Evolutionary conservation across 441 rosid species (phyloP).

Genomic region (Macaranga tanarius): DNA sequence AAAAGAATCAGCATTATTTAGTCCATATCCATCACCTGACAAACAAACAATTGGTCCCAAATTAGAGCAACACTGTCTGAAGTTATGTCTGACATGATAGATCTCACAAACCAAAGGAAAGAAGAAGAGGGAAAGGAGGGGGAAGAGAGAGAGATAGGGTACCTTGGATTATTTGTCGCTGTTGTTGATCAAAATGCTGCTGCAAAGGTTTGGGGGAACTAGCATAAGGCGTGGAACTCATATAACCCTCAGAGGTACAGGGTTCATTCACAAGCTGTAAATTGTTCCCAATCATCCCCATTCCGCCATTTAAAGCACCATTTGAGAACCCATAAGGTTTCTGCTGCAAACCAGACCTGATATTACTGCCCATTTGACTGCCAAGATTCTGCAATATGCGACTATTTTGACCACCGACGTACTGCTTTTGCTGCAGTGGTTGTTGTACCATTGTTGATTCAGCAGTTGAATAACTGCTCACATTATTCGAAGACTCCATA

Average conservation of each 20-base stretch:
- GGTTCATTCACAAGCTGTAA: slow-evolving; percentile 63
- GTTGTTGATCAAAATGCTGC: slow-evolving; percentile 75
- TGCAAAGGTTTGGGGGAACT: slow-evolving; percentile 70
- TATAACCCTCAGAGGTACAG: slow-evolving; percentile 57
- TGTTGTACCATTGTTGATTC: slow-evolving; percentile 68
- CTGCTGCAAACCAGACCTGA: slow-evolving; percentile 83
- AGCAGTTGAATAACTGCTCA: slow-evolving; percentile 66
- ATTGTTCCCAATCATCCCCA: slow-evolving; percentile 67
- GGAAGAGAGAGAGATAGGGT: slow-evolving; percentile 28
- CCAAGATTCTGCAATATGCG: slow-evolving; percentile 79
- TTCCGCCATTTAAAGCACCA: slow-evolving; percentile 62
- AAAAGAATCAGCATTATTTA: slow-evolving; percentile 58
- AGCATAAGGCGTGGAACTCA: slow-evolving; percentile 43
- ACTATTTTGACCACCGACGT: slow-evolving; percentile 66
- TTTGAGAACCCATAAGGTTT: slow-evolving; percentile 74
- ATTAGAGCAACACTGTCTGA: neutral
- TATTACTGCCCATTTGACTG: slow-evolving; percentile 72
- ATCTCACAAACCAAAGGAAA: slow-evolving; percentile 3
- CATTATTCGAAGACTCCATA: slow-evolving; percentile 62
- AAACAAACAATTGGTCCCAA: slow-evolving; percentile 20
- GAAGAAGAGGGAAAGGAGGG: neutral
- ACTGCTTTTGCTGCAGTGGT: slow-evolving; percentile 76
- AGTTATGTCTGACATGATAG: neutral
- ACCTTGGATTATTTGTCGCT: slow-evolving; percentile 68
- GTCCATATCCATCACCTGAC: slow-evolving; percentile 86